A percentile compares a stretch with the other conserved stretches of the same genome.
phyloP scores from a whole-genome alignment of 2,329 filamentous ascomycete genomes.

The Cercospora nicotianae region DNA sequence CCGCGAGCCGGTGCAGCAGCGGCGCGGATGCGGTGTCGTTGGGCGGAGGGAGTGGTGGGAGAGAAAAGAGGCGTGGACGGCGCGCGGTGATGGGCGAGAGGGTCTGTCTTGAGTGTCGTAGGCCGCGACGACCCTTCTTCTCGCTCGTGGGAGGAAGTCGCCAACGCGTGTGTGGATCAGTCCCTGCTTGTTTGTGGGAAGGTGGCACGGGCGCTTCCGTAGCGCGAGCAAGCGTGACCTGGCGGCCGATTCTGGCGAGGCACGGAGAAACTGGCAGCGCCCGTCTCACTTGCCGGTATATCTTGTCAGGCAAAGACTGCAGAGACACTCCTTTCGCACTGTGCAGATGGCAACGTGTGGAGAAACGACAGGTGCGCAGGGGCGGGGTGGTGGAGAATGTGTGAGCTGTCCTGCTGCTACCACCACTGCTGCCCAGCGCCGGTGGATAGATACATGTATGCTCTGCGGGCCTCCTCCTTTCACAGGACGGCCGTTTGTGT shows the following conservation, averaged over 20 bases:
- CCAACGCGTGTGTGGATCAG: conserved; percentile 1
- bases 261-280: not conserved
- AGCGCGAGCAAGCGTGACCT: not conserved
- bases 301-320: not conserved
- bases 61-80: conserved; percentile 16
- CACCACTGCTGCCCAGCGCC: not conserved
- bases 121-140: not conserved
- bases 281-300: not conserved
- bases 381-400: conserved; percentile 11
- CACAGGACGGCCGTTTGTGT: conserved; percentile 8
- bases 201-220: not conserved
- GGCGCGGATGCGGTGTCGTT: conserved; percentile 3
- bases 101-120: not conserved
- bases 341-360: not conserved
- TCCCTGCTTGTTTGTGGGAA: conserved; percentile 5
- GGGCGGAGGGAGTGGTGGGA: not conserved
- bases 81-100: conserved; percentile 7
- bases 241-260: not conserved
- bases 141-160: not conserved
- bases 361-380: not conserved
- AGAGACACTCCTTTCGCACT: not conserved
- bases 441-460: not conserved
- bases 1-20: conserved; percentile 4
- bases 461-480: conserved; percentile 5
- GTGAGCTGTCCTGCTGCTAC: conserved; percentile 5